Conservation (phyloP, 2,329 filamentous ascomycete genomes). For the Sporothrix pseudoabietina region DNA sequence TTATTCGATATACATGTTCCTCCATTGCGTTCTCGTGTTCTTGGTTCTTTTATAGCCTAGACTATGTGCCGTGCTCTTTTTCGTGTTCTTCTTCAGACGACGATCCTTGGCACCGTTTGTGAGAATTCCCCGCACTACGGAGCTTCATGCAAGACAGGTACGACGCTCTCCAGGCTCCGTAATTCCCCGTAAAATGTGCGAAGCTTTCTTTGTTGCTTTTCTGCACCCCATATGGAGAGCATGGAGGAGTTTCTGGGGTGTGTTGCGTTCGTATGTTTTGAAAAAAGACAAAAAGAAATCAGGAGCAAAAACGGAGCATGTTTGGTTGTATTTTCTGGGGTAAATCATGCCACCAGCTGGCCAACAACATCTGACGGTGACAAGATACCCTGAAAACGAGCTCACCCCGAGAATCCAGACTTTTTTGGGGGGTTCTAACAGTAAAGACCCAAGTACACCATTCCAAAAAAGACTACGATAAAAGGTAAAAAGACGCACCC, state of each 20-base stretch:
- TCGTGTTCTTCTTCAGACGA: background rate
- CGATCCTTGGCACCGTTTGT: background rate
- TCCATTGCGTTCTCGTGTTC: background rate
- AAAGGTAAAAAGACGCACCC: background rate
- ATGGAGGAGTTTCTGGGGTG: conserved; percentile 2
- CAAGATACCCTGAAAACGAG: background rate
- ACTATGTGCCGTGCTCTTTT: background rate
- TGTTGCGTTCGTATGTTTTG: background rate
- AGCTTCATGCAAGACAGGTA: background rate
- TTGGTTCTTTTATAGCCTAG: background rate
- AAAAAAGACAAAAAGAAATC: background rate
- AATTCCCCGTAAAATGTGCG: conserved; percentile 22
- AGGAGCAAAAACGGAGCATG: background rate
- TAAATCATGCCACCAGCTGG: conserved; percentile 24
- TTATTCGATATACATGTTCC: background rate
- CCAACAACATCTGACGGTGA: conserved; percentile 25
- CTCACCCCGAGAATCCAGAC: background rate
- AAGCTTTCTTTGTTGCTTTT: background rate
- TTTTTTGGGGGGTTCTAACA: background rate
- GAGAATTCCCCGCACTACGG: background rate
- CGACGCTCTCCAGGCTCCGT: conserved; percentile 14
- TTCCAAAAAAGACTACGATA: background rate
- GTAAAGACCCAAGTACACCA: background rate
- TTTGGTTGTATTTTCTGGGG: conserved; percentile 18
- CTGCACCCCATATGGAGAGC: conserved; percentile 21